These are phyloP conservation scores for Tuber calosporum DNA, from an alignment of 495 filamentous ascomycete genomes.

Conservation along the genomic window DNA sequence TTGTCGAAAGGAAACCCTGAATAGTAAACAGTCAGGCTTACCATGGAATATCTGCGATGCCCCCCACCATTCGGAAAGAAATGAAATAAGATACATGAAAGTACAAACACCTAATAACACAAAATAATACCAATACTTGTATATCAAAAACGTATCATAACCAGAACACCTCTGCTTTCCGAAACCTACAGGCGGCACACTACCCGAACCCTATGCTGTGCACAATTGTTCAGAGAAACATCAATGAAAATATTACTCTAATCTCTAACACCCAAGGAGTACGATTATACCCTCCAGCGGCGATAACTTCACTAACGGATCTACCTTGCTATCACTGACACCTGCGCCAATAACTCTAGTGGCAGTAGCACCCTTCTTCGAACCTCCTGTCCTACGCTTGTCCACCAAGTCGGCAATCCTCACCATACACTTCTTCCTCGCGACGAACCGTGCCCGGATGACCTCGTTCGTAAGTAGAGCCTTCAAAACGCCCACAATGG, in stretches of 20 bases:
- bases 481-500: conserved; percentile 15
- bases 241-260: conserved; percentile 9
- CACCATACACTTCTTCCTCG: conserved; percentile 38
- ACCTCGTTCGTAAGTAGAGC: conserved; percentile 20
- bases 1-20: too few species aligned
- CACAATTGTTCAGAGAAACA: conserved; percentile 6
- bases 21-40: too few species aligned
- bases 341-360: not conserved
- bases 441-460: conserved; percentile 18
- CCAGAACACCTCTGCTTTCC: not conserved
- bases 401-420: conserved; percentile 21
- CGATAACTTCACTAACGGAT: conserved; percentile 14
- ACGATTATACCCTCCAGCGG: conserved; percentile 21
- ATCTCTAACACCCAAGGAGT: conserved; percentile 14
- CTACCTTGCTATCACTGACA: conserved; percentile 15
- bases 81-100: too few species aligned
- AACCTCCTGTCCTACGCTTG: conserved; percentile 15
- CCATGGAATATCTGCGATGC: too few species aligned
- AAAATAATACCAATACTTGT: not conserved
- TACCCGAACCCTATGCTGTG: not conserved
- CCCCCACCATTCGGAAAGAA: too few species aligned
- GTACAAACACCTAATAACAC: too few species aligned
- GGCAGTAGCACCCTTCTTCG: conserved; percentile 14
- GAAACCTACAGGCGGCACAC: not conserved
- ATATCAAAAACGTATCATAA: conserved; percentile 7